Conservation (phyloP, 305 asterid species). For the Fraxinus paxiana region DNA sequence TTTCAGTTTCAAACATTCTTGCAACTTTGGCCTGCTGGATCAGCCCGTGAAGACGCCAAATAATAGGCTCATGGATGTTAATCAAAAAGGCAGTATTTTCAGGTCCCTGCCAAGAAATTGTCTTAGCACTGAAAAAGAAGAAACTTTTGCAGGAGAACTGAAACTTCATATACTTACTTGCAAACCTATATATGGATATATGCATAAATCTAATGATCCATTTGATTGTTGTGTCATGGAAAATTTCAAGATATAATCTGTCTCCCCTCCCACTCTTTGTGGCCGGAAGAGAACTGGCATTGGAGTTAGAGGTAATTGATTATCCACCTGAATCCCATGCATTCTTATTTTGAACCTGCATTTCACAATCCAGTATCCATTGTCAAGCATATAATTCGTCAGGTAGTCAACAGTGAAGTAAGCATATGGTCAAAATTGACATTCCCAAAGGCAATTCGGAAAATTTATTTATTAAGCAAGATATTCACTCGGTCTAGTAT, state of each 20-base stretch:
- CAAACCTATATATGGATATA: slow-evolving; percentile 92
- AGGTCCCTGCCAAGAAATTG: slow-evolving; percentile 65
- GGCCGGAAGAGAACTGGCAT: slow-evolving; percentile 97
- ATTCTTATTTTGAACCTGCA: slow-evolving; percentile 83
- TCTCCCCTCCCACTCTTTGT: slow-evolving; percentile 79
- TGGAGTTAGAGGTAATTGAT: slow-evolving; percentile 95
- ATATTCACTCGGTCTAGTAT: not conserved
- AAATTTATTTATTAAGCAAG: slow-evolving; percentile 10
- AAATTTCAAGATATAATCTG: slow-evolving; percentile 80
- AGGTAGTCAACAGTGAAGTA: slow-evolving; percentile 12
- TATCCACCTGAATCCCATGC: slow-evolving; percentile 90
- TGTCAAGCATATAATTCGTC: slow-evolving; percentile 11
- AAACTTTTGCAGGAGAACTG: slow-evolving; percentile 22
- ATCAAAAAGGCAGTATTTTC: slow-evolving; percentile 88
- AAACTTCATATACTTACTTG: slow-evolving; percentile 55
- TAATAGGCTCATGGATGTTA: slow-evolving; percentile 92
- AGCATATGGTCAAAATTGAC: slow-evolving; percentile 11
- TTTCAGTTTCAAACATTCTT: slow-evolving; percentile 54
- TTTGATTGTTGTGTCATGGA: slow-evolving; percentile 90
- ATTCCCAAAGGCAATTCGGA: not conserved
- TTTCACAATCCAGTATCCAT: slow-evolving; percentile 33
- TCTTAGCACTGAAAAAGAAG: slow-evolving; percentile 25
- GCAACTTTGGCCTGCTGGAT: slow-evolving; percentile 71
- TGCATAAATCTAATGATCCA: slow-evolving; percentile 83
- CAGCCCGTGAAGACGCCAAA: slow-evolving; percentile 96